phyloP scores from a whole-genome alignment of 805 yeast species.

The Saturnispora bothae region DNA sequence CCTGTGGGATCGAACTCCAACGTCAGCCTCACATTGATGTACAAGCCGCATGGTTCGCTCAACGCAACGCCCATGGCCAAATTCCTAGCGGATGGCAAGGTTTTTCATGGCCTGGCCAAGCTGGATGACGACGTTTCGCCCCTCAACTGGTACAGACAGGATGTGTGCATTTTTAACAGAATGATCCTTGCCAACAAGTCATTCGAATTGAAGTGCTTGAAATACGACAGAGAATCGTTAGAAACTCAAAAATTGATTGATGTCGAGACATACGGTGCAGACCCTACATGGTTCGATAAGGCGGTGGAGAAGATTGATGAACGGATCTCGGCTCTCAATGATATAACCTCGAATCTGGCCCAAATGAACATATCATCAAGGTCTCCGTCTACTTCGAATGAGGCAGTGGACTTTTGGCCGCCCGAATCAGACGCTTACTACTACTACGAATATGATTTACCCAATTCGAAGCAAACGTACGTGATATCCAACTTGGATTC shows the following conservation, averaged over 20 bases:
- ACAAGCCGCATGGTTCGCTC: constrained; percentile 27
- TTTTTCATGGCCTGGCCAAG: constrained; percentile 43
- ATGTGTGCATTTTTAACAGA: constrained; percentile 67
- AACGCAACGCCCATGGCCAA: constrained; percentile 24
- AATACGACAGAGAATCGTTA: constrained; percentile 49
- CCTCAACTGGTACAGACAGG: constrained; percentile 45
- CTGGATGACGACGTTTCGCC: constrained; percentile 8
- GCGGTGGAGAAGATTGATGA: constrained; percentile 48
- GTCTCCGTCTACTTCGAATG: neutral
- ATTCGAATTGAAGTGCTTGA: constrained; percentile 44
- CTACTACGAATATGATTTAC: constrained; percentile 61
- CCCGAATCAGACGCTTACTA: constrained; percentile 40
- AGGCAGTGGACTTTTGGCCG: constrained; percentile 20
- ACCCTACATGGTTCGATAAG: constrained; percentile 39
- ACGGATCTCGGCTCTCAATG: constrained; percentile 31
- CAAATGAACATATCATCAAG: neutral
- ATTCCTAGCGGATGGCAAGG: constrained; percentile 18
- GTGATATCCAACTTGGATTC: constrained; percentile 74
- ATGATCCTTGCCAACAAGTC: constrained; percentile 54
- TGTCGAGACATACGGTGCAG: constrained; percentile 47
- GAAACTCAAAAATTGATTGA: constrained; percentile 45
- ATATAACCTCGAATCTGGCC: neutral
- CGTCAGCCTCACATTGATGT: constrained; percentile 56
- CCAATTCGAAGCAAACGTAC: constrained; percentile 48
- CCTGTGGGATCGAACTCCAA: constrained; percentile 48